Evolutionary conservation across 805 yeast species (phyloP).

Genomic region (Starmerella tilneyi): DNA sequence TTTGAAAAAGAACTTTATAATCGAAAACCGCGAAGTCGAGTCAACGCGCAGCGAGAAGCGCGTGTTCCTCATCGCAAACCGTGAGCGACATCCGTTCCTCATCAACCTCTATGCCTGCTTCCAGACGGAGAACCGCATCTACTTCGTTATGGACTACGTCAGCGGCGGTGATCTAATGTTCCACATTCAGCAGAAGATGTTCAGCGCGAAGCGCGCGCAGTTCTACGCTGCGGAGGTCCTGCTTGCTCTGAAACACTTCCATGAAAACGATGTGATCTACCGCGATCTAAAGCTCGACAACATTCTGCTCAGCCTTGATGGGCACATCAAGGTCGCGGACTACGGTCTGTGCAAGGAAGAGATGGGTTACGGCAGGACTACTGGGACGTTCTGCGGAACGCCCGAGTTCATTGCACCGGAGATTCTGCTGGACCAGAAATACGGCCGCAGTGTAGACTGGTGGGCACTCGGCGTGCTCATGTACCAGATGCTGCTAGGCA

Average conservation of each 20-base stretch:
- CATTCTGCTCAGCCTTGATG: slow-evolving; percentile 75
- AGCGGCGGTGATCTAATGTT: slow-evolving; percentile 99
- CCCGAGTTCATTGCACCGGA: slow-evolving; percentile 99
- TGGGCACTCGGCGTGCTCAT: slow-evolving; percentile 98
- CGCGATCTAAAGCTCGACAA: slow-evolving; percentile 95
- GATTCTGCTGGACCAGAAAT: slow-evolving; percentile 81
- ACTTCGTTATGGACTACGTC: slow-evolving; percentile 96
- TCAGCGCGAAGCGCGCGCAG: slow-evolving; percentile 84
- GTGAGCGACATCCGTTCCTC: slow-evolving; percentile 85
- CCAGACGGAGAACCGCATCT: slow-evolving; percentile 94
- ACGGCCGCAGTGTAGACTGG: slow-evolving; percentile 95
- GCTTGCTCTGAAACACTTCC: slow-evolving; percentile 82
- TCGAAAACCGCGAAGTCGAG: slow-evolving; percentile 92
- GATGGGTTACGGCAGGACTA: slow-evolving; percentile 75
- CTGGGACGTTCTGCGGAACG: slow-evolving; percentile 86
- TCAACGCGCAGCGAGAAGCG: slow-evolving; percentile 90
- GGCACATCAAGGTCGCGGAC: slow-evolving; percentile 94
- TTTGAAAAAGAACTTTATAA: slow-evolving; percentile 86
- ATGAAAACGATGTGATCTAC: slow-evolving; percentile 89
- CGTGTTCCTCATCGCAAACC: slow-evolving; percentile 73
- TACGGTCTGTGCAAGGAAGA: slow-evolving; percentile 94
- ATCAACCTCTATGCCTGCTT: slow-evolving; percentile 86
- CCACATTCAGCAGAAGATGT: slow-evolving; percentile 91
- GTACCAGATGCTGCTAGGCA: slow-evolving; percentile 92
- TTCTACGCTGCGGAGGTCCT: slow-evolving; percentile 96